These are phyloP conservation scores for Cadophora luteo-olivacea DNA, from an alignment of 2,329 filamentous ascomycete species.

Conservation along the genomic window DNA sequence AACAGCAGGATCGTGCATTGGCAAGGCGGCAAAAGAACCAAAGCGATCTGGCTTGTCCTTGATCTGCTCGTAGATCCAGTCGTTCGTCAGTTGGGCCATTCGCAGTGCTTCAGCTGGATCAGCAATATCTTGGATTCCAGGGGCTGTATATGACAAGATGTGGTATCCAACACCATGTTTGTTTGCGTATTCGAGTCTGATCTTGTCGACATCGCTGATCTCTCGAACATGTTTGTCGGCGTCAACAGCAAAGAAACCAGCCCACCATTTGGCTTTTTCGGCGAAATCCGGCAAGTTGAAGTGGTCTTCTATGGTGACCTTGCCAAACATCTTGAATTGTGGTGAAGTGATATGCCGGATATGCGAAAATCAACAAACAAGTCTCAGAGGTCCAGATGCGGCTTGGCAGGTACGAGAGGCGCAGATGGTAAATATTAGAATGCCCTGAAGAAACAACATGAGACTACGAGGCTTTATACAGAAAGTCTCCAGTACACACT, in stretches of 20 bases:
- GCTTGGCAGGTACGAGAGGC: not conserved
- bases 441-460: not conserved
- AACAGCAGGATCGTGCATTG: slow-evolving; percentile 59
- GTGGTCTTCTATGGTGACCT: slow-evolving; percentile 67
- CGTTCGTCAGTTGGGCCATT: slow-evolving; percentile 48
- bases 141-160: slow-evolving; percentile 56
- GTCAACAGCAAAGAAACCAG: slow-evolving; percentile 63
- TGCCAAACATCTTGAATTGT: slow-evolving; percentile 58
- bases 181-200: slow-evolving; percentile 52
- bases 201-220: slow-evolving; percentile 55
- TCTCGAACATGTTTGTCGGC: slow-evolving; percentile 63
- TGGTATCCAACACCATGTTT: slow-evolving; percentile 56
- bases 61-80: slow-evolving; percentile 37
- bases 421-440: not conserved
- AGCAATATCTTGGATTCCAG: slow-evolving; percentile 54
- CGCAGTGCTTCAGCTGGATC: slow-evolving; percentile 51
- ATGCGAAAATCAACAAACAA: not conserved
- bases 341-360: not conserved
- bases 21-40: slow-evolving; percentile 57
- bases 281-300: slow-evolving; percentile 64
- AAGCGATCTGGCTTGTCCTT: slow-evolving; percentile 47
- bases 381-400: not conserved
- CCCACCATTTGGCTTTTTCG: slow-evolving; percentile 67
- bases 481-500: not conserved
- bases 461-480: not conserved